Conservation (phyloP, 495 filamentous ascomycete species). For the Penicillium maclennaniae region DNA sequence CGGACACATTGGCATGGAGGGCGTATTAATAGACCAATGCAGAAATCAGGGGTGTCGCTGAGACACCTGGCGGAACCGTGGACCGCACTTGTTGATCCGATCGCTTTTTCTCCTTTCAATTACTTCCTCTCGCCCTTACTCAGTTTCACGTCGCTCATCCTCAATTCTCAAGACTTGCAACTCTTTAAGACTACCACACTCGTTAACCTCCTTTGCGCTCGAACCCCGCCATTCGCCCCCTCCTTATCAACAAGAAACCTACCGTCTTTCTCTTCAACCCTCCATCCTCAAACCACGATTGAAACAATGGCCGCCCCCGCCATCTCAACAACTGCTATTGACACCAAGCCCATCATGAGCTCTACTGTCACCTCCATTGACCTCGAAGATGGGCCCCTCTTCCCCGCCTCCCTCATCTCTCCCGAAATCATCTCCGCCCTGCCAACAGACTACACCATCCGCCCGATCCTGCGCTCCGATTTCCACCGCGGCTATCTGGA, state of each 20-base stretch:
- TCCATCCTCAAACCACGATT: not conserved
- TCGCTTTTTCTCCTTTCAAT: not conserved
- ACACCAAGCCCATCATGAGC: slow-evolving; percentile 20
- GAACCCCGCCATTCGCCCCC: slow-evolving; percentile 19
- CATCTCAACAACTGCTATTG: slow-evolving; percentile 11
- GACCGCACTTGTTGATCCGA: slow-evolving; percentile 5
- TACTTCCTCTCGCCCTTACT: not conserved
- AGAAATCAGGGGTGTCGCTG: slow-evolving; percentile 10
- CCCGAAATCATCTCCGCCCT: slow-evolving; percentile 65
- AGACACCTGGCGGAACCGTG: slow-evolving; percentile 9
- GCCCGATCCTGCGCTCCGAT: slow-evolving; percentile 74
- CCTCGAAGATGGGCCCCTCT: slow-evolving; percentile 58
- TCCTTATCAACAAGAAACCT: slow-evolving; percentile 11
- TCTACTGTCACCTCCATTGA: slow-evolving; percentile 48
- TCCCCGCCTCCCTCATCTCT: slow-evolving; percentile 73
- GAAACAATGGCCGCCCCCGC: slow-evolving; percentile 16
- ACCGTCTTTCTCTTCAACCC: slow-evolving; percentile 3
- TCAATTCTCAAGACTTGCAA: not conserved
- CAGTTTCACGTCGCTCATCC: not conserved
- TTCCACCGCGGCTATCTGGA: slow-evolving; percentile 76
- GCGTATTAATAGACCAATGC: slow-evolving; percentile 13
- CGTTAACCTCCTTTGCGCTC: slow-evolving; percentile 22
- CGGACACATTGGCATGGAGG: not conserved
- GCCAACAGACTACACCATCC: slow-evolving; percentile 76
- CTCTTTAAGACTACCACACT: not conserved